These are phyloP conservation scores for Myriosclerotinia duriaeana DNA, from an alignment of 2,329 filamentous ascomycete genomes.

Conservation along the genomic window DNA sequence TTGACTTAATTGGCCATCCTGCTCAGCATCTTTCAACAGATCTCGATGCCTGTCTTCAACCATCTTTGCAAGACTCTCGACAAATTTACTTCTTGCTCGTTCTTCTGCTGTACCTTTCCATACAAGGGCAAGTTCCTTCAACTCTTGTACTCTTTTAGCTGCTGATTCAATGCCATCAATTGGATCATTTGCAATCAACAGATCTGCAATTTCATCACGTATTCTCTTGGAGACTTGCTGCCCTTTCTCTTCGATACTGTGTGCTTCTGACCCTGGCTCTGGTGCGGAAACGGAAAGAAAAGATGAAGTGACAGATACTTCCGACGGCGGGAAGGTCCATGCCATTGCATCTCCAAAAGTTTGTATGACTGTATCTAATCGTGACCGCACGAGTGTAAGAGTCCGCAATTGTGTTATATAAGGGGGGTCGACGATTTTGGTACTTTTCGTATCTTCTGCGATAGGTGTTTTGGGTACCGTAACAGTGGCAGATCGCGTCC, in stretches of 20 bases:
- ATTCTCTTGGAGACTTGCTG: slow-evolving; percentile 73
- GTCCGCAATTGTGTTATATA: slow-evolving; percentile 80
- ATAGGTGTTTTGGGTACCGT: slow-evolving; percentile 35
- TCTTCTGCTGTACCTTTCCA: slow-evolving; percentile 98
- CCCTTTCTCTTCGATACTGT: slow-evolving; percentile 81
- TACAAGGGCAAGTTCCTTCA: slow-evolving; percentile 73
- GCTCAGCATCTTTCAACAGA: slow-evolving; percentile 38
- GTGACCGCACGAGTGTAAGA: slow-evolving; percentile 74
- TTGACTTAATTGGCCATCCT: slow-evolving; percentile 34
- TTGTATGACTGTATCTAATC: slow-evolving; percentile 86
- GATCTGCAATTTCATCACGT: slow-evolving; percentile 66
- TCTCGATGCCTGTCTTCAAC: slow-evolving; percentile 67
- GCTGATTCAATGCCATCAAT: slow-evolving; percentile 72
- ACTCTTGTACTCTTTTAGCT: slow-evolving; percentile 68
- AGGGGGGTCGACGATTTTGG: slow-evolving; percentile 51
- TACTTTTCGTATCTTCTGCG: slow-evolving; percentile 31
- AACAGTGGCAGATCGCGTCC: slow-evolving; percentile 33
- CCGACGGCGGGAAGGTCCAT: slow-evolving; percentile 86
- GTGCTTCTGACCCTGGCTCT: slow-evolving; percentile 63
- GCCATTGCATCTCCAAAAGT: slow-evolving; percentile 95
- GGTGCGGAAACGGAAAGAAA: slow-evolving; percentile 90
- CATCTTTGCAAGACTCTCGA: slow-evolving; percentile 76
- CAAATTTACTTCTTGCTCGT: slow-evolving; percentile 75
- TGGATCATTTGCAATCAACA: slow-evolving; percentile 62
- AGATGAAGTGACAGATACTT: slow-evolving; percentile 77